Base-by-base conservation (phyloP, 129 eudicot species). In the Artemisia tridentata region DNA sequence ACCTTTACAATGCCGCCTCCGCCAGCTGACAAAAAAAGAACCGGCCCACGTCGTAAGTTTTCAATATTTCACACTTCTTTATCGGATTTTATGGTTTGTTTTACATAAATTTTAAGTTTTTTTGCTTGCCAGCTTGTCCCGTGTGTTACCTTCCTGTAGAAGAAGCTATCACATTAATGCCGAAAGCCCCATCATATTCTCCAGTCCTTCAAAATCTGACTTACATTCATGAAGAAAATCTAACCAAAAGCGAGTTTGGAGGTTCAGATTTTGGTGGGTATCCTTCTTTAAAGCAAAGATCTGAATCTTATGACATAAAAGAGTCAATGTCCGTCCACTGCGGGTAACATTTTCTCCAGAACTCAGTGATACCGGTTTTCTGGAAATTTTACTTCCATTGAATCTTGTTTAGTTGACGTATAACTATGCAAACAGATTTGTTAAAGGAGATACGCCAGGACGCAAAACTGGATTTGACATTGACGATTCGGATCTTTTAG, bases 231-330 rank as follows among this genome's bases (percentile, higher is more conserved):
- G 99, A 95, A 76, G 97, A 90, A 65, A 74, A 84, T 79, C 74
- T 68, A 57, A 82, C 83, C 6, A 90, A 68, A 86, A 85, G 78
- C 58, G 97, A 95, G 81, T 95, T 95, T 77, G 99, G 99, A 78
- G 99, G 98, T 51, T 93, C 98, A 57, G 91, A 89, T 46, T 93
- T 93, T 48, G 98, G 98, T 73, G 98, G 99, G 70, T 95, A 90
- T 78, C 97, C 99, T 73, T 95, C 96, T 23, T 75, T 95, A 66
- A 61, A 75, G 56, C 91, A 87, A 83, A 86, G 99, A 79, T 64
- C 31, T 71, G 91, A 95, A 74, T 86, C 99, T 60, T 95, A 84
- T 70, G 86, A 95, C 79, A 71, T 95, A 51, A 84, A 82, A 77
- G 93, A 95, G 81, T 85, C 97, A 7, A 88, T 95, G 99, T 71